phyloP scores from a whole-genome alignment of 169 alveolate genomes.

The Plasmodium vinckei region DNA sequence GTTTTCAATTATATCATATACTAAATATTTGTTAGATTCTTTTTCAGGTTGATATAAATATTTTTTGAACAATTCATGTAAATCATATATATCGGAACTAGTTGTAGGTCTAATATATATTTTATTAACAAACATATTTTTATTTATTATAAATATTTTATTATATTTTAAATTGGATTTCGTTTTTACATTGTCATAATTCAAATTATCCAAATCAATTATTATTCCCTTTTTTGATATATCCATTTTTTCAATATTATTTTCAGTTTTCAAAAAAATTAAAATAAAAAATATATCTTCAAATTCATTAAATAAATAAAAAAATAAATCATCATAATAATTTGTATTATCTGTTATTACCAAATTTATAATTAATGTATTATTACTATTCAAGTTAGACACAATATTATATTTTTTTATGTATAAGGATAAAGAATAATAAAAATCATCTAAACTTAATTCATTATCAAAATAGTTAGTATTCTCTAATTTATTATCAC shows the following conservation, averaged over 20 bases:
- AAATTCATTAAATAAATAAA: slow-evolving; percentile 17
- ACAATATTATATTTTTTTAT: slow-evolving; percentile 29
- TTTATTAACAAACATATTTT: slow-evolving; percentile 33
- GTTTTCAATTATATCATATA: slow-evolving; percentile 50
- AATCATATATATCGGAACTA: slow-evolving; percentile 56
- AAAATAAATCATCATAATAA: slow-evolving; percentile 29
- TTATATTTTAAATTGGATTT: neutral
- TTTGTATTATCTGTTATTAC: slow-evolving; percentile 14
- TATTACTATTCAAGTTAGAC: slow-evolving; percentile 25
- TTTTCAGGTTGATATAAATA: slow-evolving; percentile 2
- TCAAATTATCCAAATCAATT: slow-evolving; percentile 12
- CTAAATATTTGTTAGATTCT: slow-evolving; percentile 20
- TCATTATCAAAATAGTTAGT: neutral
- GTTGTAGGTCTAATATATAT: slow-evolving; percentile 17
- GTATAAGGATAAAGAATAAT: slow-evolving; percentile 30
- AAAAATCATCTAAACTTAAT: slow-evolving; percentile 6
- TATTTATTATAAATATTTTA: slow-evolving; percentile 10
- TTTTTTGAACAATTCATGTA: slow-evolving; percentile 52
- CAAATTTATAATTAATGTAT: slow-evolving; percentile 50
- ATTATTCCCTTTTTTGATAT: slow-evolving; percentile 16
- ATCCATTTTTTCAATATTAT: slow-evolving; percentile 8
- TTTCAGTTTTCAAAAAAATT: slow-evolving; percentile 27
- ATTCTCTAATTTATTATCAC: neutral
- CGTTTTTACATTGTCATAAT: neutral
- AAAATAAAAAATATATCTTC: slow-evolving; percentile 39